Evolutionary conservation across 768 basidiomycete genomes (phyloP).

Genomic region (Russula emetica): DNA sequence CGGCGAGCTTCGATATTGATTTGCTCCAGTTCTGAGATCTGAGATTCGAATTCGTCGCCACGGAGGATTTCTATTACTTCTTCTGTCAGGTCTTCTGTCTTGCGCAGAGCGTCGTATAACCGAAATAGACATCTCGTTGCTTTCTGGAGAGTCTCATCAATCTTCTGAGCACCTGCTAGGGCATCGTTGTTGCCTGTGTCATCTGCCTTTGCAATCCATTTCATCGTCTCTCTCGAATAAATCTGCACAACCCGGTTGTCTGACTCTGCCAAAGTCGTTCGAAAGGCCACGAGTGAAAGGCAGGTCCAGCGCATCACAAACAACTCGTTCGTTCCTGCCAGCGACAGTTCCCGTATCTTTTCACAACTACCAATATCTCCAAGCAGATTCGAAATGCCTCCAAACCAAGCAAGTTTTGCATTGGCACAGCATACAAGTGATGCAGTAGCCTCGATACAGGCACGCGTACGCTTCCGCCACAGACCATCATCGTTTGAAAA

Average conservation of each 20-base stretch:
- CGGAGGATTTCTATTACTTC: background rate
- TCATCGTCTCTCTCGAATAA: no score
- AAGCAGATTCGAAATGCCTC: background rate
- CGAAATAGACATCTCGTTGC: background rate
- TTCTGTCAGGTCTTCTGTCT: background rate
- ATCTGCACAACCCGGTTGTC: background rate
- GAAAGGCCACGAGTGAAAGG: constrained; percentile 20
- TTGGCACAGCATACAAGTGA: background rate
- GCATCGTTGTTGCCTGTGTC: background rate
- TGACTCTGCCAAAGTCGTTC: background rate
- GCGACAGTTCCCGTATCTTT: background rate
- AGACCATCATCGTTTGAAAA: background rate
- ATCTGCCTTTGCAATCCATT: background rate
- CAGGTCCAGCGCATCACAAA: constrained; percentile 20
- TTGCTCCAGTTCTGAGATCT: constrained; percentile 2
- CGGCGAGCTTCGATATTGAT: background rate
- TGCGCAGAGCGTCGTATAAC: background rate
- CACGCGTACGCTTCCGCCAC: constrained; percentile 19
- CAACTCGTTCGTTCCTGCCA: background rate
- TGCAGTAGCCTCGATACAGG: constrained; percentile 15
- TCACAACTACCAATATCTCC: constrained; percentile 2
- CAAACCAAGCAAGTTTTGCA: background rate
- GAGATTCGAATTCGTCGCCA: background rate
- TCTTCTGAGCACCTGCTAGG: background rate
- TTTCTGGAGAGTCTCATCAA: background rate